A percentile compares a stretch with the other conserved stretches of the same genome.
phyloP scores from a whole-genome alignment of 345 rosid genomes.

The Pugionium dolabratum region DNA sequence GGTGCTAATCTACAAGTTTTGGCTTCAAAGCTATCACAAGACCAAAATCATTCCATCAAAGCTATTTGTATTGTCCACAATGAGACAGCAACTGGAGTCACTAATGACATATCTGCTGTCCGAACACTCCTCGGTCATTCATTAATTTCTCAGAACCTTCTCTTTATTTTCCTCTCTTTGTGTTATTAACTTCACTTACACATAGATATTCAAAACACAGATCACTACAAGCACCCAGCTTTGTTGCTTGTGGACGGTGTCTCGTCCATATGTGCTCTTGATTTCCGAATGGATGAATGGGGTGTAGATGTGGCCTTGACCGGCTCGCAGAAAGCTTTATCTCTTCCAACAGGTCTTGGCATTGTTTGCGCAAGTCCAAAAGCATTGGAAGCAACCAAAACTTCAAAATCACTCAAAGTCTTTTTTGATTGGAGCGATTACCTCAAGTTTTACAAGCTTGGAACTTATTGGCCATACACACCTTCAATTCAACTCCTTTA shows the following conservation, averaged over 20 bases:
- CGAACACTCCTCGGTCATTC: conserved; percentile 70
- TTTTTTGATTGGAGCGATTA: conserved; percentile 99
- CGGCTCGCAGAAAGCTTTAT: conserved; percentile 97
- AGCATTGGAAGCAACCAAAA: conserved; percentile 89
- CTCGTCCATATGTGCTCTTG: conserved; percentile 95
- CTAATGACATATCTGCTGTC: conserved; percentile 89
- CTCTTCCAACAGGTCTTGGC: conserved; percentile 96
- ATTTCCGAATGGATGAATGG: conserved; percentile 99
- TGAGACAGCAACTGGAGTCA: conserved; percentile 99
- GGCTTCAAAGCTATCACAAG: conserved; percentile 79
- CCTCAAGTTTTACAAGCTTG: conserved; percentile 81
- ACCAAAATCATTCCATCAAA: conserved; percentile 75
- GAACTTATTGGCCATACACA: conserved; percentile 95
- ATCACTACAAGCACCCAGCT: conserved; percentile 94
- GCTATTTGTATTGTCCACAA: conserved; percentile 97
- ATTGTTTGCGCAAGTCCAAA: conserved; percentile 94
- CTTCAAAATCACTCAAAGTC: conserved; percentile 79
- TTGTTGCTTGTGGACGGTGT: conserved; percentile 94
- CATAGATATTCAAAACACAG: conserved; percentile 37
- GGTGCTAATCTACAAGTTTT: conserved; percentile 91
- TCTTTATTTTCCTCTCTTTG: neutral
- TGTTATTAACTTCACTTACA: conserved; percentile 11
- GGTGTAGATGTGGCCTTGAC: conserved; percentile 95
- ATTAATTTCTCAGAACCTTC: neutral
- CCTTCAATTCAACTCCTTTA: conserved; percentile 93